A percentile compares a stretch with the other conserved stretches of the same genome.
These are phyloP conservation scores for Leptodermis oblonga DNA, from an alignment of 257 asterid species.

Conservation along the genomic window DNA sequence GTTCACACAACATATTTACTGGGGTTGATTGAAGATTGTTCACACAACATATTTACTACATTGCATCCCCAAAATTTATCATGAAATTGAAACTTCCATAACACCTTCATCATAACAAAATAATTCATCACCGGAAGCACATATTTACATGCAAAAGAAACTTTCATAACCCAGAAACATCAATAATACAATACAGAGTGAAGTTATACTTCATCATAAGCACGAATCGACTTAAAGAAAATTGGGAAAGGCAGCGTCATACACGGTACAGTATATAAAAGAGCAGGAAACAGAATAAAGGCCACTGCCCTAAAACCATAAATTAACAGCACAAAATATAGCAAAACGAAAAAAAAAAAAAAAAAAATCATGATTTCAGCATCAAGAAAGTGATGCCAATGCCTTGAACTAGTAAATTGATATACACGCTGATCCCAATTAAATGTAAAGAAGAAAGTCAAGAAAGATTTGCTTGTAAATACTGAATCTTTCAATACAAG, in stretches of 20 bases:
- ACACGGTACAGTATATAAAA: not conserved
- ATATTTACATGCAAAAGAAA: not conserved
- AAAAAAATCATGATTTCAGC: not conserved
- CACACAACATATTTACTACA: not conserved
- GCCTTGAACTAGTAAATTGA: not conserved
- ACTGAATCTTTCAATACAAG: not conserved
- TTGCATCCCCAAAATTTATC: not conserved
- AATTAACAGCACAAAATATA: not conserved
- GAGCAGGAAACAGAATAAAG: not conserved
- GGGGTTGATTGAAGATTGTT: not conserved
- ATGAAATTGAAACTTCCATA: not conserved
- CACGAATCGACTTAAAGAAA: not conserved
- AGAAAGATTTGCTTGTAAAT: not conserved
- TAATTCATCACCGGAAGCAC: not conserved
- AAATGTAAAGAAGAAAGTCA: not conserved
- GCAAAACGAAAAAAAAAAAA: no score
- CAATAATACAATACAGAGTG: not conserved
- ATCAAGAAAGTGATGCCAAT: not conserved
- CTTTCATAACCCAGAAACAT: not conserved
- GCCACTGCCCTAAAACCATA: not conserved
- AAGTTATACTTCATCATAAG: not conserved
- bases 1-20: not conserved
- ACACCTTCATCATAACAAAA: not conserved
- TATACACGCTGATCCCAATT: not conserved
- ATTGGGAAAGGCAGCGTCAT: not conserved